Conservation (phyloP, 176 grass and related monocot species). For the Saccharum spontaneum region DNA sequence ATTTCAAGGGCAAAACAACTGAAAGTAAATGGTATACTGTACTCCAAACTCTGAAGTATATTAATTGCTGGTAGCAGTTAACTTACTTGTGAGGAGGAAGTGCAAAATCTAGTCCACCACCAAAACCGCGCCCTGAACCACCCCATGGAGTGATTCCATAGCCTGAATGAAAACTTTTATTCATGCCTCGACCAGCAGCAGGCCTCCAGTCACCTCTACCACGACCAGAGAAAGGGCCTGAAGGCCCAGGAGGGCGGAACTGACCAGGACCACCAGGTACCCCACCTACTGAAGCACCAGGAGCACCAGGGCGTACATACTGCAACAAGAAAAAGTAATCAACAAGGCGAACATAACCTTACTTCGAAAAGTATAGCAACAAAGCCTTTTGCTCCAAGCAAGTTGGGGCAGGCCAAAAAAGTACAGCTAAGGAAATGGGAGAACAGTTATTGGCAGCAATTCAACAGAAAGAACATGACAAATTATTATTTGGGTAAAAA, state of each 20-base stretch:
- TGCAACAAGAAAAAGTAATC: slow-evolving; percentile 43
- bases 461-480: slow-evolving; percentile 28
- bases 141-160: slow-evolving; percentile 71
- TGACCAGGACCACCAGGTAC: slow-evolving; percentile 53
- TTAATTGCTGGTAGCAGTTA: slow-evolving; percentile 2
- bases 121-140: slow-evolving; percentile 71
- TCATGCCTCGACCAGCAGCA: slow-evolving; percentile 64
- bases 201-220: slow-evolving; percentile 96
- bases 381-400: background rate
- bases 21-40: background rate
- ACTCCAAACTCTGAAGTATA: background rate
- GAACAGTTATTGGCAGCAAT: background rate
- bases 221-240: slow-evolving; percentile 63
- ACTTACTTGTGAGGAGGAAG: slow-evolving; percentile 97
- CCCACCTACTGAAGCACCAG: slow-evolving; percentile 57
- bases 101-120: slow-evolving; percentile 80
- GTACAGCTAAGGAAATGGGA: background rate
- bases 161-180: slow-evolving; percentile 68
- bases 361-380: background rate
- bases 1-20: slow-evolving; percentile 7
- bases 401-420: background rate
- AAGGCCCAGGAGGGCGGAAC: slow-evolving; percentile 63
- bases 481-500: background rate
- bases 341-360: slow-evolving; percentile 22
- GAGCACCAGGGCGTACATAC: slow-evolving; percentile 86